Evolutionary conservation across 208 protist species (phyloP), one percentile per base, ranked within the genome.

Genomic region (Tritrichomonas foetus): DNA sequence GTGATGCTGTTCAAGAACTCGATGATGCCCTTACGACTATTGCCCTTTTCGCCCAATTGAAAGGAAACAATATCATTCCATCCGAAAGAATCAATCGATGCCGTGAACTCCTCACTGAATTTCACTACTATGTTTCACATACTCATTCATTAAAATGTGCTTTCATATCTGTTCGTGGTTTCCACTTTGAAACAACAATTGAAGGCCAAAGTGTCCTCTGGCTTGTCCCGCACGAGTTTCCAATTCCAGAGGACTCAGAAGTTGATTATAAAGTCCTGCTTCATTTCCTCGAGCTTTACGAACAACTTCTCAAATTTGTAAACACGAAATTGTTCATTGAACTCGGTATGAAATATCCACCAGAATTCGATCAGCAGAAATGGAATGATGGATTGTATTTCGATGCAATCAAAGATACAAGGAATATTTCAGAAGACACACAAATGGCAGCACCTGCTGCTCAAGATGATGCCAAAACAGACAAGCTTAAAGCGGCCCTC

Each of bases 111-210:
- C 27, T 89, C 3, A 49, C 78, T 61, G 78, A 89, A 61, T 89
- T 89, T 39, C 78, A 89, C 39, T 89, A 89, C 39, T 89, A 89
- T 36, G 78, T 89, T 89, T 53, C 78, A 20, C 78, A 57, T 20
- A 89, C 44, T 8, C 41, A 89, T 89, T n/a, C 47, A 8, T n/a
- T 89, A 14, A 89, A 44, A 57, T 53, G 44, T 5, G 78, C n/a
- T 33, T 89, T 89, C 30, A 89, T 89, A 22, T 89, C 78, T 13
- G 39, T 53, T 44, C 41, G 78, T 39, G 78, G 78, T 39, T 89
- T 89, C 16, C 78, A 89, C 39, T 89, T 89, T 33, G 78, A 89
- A 61, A 47, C 78, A 39, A 13, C 25, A 36, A 89, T 89, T 47
- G 78, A 89, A 57, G 78, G 78, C 11, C 13, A 53, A 0, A 44